phyloP scores from a whole-genome alignment of 2,329 filamentous ascomycete species.

The Aspergillus arachidicola region DNA sequence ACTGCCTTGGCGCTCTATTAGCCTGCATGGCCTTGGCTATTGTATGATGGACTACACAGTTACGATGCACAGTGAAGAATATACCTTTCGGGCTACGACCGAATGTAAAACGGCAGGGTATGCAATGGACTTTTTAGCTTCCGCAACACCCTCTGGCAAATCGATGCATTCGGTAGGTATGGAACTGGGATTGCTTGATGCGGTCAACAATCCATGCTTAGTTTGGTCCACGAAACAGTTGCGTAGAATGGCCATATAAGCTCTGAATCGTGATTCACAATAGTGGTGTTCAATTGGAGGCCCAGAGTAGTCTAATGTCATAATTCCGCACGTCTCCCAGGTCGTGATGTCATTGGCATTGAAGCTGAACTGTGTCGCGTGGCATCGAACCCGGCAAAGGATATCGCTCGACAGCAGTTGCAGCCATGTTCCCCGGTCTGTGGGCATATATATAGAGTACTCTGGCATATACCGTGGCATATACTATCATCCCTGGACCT shows the following conservation, averaged over 20 bases:
- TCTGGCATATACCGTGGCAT: background rate
- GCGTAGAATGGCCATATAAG: background rate
- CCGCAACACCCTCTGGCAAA: fast-evolving
- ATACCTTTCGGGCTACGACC: background rate
- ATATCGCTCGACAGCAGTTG: background rate
- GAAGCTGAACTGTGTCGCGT: background rate
- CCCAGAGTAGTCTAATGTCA: background rate
- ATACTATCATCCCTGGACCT: background rate
- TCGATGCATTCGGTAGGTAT: background rate
- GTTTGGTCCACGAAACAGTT: background rate
- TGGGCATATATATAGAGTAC: too few species aligned
- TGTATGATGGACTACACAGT: background rate
- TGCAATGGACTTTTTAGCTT: background rate
- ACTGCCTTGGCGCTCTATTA: conserved; percentile 33
- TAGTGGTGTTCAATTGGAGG: background rate
- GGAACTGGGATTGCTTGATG: background rate
- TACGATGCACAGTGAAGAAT: background rate
- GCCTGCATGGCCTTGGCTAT: background rate
- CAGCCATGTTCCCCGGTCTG: background rate
- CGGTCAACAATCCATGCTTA: background rate
- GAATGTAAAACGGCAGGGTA: fast-evolving
- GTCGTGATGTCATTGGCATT: background rate
- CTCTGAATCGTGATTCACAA: background rate
- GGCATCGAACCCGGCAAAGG: too few species aligned
- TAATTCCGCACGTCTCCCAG: background rate